Percentiles rank a stretch among this genome's conserved stretches.
phyloP scores from a whole-genome alignment of 257 asterid genomes.

The Solanum arcanum region DNA sequence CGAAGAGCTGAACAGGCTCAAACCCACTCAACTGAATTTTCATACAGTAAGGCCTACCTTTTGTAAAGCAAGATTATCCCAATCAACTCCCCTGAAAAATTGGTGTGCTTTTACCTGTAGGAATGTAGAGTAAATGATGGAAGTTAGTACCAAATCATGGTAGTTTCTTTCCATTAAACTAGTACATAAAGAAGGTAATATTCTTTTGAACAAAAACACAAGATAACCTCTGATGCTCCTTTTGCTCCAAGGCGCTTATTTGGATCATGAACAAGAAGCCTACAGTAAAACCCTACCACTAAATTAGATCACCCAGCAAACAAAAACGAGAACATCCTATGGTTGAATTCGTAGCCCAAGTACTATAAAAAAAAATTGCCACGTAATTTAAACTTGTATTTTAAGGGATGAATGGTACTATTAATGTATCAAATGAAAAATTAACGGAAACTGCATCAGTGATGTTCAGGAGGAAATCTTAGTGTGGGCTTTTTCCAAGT shows the following conservation, averaged over 20 bases:
- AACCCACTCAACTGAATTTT: not conserved
- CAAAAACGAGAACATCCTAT: not conserved
- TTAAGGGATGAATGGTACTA: not conserved
- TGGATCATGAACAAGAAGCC: conserved; percentile 82
- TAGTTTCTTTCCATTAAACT: not conserved
- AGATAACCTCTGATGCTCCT: conserved; percentile 80
- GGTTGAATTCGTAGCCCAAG: not conserved
- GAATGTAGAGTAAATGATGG: conserved; percentile 10
- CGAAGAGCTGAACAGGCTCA: not conserved
- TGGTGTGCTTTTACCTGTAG: conserved; percentile 77
- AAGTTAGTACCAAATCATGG: not conserved
- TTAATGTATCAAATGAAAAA: not conserved
- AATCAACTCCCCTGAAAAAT: conserved; percentile 84
- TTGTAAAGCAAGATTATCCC: conserved; percentile 83
- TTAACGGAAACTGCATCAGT: not conserved
- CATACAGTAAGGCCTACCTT: conserved; percentile 35
- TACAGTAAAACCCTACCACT: conserved; percentile 9
- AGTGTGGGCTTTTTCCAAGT: not conserved
- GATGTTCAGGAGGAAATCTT: not conserved
- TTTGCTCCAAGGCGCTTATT: conserved; percentile 76
- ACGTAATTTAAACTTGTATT: not conserved
- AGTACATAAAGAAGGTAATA: not conserved
- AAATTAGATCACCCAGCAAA: not conserved
- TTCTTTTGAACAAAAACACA: not conserved
- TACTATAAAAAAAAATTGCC: not conserved